A percentile compares a stretch with the other conserved stretches of the same genome.
Evolutionary conservation across 2,329 filamentous ascomycete species (phyloP).

Genomic region (Dissoconium aciculare): DNA sequence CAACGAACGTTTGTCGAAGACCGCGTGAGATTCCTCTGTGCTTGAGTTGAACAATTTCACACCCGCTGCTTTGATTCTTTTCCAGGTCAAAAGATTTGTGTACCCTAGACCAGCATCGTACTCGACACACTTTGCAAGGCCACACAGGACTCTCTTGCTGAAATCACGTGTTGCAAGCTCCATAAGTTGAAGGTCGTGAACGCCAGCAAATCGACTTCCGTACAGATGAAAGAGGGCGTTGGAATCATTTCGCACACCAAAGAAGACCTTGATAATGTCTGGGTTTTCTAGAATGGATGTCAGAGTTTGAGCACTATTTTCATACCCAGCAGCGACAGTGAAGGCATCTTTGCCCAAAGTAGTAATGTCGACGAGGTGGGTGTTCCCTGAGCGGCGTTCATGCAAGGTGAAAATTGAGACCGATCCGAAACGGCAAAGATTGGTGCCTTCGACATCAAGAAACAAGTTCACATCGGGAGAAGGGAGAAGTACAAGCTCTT

Average conservation of each 20-base stretch:
- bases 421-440: conserved; percentile 30
- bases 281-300: conserved; percentile 33
- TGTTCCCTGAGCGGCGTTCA: conserved; percentile 17
- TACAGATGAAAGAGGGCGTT: conserved; percentile 39
- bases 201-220: conserved; percentile 28
- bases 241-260: conserved; percentile 45
- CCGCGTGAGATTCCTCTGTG: conserved; percentile 31
- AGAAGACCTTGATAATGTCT: conserved; percentile 37
- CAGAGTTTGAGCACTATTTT: conserved; percentile 14
- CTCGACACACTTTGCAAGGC: conserved; percentile 29
- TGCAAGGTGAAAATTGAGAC: conserved; percentile 34
- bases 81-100: conserved; percentile 16
- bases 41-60: conserved; percentile 28
- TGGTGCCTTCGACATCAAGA: conserved; percentile 37
- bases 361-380: conserved; percentile 34
- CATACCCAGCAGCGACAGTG: conserved; percentile 19
- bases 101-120: conserved; percentile 11
- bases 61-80: conserved; percentile 26
- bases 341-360: conserved; percentile 28
- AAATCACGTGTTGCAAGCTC: conserved; percentile 30
- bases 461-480: too few relatives aligned
- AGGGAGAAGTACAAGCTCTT: too few relatives aligned
- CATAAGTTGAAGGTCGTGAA: conserved; percentile 44
- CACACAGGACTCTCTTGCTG: conserved; percentile 17
- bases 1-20: conserved; percentile 36